Conservation (phyloP, 202 grass and related monocot species). For the Setaria viridis region DNA sequence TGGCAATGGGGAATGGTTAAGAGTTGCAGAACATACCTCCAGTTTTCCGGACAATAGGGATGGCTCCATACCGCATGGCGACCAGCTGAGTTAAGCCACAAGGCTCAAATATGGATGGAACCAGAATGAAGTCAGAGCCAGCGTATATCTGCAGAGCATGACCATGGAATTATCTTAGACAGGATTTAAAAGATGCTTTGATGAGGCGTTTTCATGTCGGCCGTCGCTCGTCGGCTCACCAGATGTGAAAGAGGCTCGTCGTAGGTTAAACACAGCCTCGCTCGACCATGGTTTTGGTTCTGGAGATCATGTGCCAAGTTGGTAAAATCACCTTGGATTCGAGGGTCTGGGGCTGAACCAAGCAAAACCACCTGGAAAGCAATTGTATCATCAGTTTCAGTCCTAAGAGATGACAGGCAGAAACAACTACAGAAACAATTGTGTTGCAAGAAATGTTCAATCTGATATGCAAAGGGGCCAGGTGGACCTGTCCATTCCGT, state of each 20-base stretch:
- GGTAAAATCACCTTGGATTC: constrained; percentile 80
- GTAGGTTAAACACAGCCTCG: constrained; percentile 71
- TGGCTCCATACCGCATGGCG: constrained; percentile 88
- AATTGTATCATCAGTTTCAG: constrained; percentile 25
- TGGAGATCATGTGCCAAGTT: constrained; percentile 72
- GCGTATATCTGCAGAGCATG: constrained; percentile 74
- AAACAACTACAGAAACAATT: constrained; percentile 6
- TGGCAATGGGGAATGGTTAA: constrained; percentile 7
- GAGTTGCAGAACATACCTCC: constrained; percentile 59
- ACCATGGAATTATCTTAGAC: constrained; percentile 18
- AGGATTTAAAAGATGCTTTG: background rate
- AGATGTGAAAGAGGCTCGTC: constrained; percentile 93
- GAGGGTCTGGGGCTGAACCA: constrained; percentile 83
- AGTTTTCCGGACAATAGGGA: constrained; percentile 88
- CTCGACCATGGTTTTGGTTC: constrained; percentile 63
- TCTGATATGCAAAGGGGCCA: background rate
- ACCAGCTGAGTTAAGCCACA: constrained; percentile 91
- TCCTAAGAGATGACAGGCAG: background rate
- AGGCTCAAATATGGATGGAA: constrained; percentile 94
- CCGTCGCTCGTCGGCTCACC: constrained; percentile 43
- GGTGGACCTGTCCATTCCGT: constrained; percentile 70
- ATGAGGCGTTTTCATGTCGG: background rate
- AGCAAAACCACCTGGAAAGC: constrained; percentile 81
- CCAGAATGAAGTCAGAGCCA: constrained; percentile 86
- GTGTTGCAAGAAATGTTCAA: background rate